Evolutionary conservation across 1,284 basidiomycete genomes (phyloP), one percentile per base, ranked within the genome.

Genomic region (Irpex sp.): DNA sequence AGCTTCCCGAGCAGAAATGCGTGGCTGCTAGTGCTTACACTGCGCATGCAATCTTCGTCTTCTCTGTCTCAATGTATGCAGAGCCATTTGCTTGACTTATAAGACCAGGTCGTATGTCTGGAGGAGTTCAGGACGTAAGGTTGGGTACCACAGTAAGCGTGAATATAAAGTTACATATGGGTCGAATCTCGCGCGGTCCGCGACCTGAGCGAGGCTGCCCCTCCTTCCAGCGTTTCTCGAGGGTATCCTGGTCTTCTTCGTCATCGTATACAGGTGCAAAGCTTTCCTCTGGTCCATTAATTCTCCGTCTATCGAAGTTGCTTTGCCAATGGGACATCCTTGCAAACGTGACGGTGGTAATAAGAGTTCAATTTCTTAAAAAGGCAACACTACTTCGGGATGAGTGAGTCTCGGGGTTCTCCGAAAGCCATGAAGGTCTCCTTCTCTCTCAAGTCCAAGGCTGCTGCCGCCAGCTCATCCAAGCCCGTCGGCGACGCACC

Each of bases 21-120:
- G 53, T 63, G 59, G 5, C 36, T 13, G 19, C 57, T 53, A 43
- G 5, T 4, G 77, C 89, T 69, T 69, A 97, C 92, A 98, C 93
- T 51, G 96, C 95, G 73, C 95, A 97, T 2, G 95, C 94, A 67
- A 98, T 87, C 79, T 98, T 99, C 0, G 94, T 92, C 68, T 83
- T 83, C 64, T 86, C 92, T 11, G 88, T 92, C 77, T 99, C 97
- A 67, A 98, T 90, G 72, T 98, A 99, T 8, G 94, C 94, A 50
- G 94, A 97, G 0, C 97, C 97, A 70, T 95, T 95, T 1, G 97
- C 95, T 76, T 97, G 95, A 63, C 81, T 92, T 58, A 97, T 93
- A 6, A 98, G 78, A 3, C 95, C 94, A 17, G 94, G 88, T 73
- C 95, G 88, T 55, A 98, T 79, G 76, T 94, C 96, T 97, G 33